phyloP scores from a whole-genome alignment of 176 grass and related monocot genomes.

The Oryza longistaminata region DNA sequence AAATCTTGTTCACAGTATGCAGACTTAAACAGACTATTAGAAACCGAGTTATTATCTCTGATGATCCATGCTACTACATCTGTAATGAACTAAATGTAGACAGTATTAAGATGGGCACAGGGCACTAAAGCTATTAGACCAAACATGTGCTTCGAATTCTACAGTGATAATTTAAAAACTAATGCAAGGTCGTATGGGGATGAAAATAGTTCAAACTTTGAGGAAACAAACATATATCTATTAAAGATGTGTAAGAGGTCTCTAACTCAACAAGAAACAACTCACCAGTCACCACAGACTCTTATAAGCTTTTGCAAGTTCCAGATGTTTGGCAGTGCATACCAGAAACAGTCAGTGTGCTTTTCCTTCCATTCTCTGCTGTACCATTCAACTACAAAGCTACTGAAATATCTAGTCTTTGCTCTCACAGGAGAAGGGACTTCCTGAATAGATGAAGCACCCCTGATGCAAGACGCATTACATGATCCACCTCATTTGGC shows the following conservation, averaged over 20 bases:
- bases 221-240: conserved; percentile 4
- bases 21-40: not conserved
- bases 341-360: conserved; percentile 2
- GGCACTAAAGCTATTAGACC: conserved; percentile 13
- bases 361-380: conserved; percentile 18
- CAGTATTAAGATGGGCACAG: not conserved
- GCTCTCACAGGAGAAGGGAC: conserved; percentile 46
- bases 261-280: not conserved
- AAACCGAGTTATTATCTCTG: not conserved
- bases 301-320: conserved; percentile 20
- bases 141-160: not conserved
- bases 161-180: not conserved
- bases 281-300: conserved; percentile 37
- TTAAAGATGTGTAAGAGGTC: not conserved
- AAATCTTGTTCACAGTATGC: conserved; percentile 23
- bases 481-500: conserved; percentile 66
- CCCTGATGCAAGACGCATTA: conserved; percentile 62
- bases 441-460: conserved; percentile 47
- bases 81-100: conserved; percentile 1
- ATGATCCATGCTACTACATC: conserved; percentile 21
- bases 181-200: conserved; percentile 14
- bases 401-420: conserved; percentile 62
- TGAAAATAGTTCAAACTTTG: conserved; percentile 15
- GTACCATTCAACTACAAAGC: conserved; percentile 54
- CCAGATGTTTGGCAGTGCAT: not conserved